Evolutionary conservation across 225 moss, liverwort and hornwort genomes (phyloP).

Genomic region (Bryoerythrophyllum caledonicum): DNA sequence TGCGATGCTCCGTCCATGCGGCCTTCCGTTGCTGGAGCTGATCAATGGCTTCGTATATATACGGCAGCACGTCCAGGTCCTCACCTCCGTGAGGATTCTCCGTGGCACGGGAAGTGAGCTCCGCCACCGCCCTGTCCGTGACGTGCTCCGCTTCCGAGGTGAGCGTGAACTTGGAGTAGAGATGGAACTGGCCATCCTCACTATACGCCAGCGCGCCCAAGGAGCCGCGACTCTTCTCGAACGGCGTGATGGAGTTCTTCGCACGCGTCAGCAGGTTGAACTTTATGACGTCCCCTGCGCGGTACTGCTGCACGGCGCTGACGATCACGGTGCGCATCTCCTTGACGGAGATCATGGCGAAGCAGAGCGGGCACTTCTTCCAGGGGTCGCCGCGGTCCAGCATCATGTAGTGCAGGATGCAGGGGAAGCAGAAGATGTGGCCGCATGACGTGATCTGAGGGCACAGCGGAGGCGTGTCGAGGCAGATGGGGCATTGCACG

Average conservation of each 20-base stretch:
- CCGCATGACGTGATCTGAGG: constrained; percentile 98
- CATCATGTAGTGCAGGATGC: constrained; percentile 85
- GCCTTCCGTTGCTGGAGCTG: constrained; percentile 78
- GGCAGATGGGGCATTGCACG: constrained; percentile 93
- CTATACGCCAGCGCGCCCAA: constrained; percentile 80
- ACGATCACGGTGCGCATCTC: constrained; percentile 90
- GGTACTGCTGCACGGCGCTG: constrained; percentile 66
- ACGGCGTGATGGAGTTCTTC: constrained; percentile 87
- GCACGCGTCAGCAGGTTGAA: constrained; percentile 83
- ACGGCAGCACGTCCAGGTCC: constrained; percentile 80
- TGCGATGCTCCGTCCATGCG: constrained; percentile 84
- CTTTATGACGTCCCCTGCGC: constrained; percentile 59
- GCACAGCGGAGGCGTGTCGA: constrained; percentile 82
- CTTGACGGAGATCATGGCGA: constrained; percentile 89
- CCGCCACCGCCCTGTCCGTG: constrained; percentile 64
- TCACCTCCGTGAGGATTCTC: constrained; percentile 69
- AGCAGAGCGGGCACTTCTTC: constrained; percentile 99
- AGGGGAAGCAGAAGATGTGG: constrained; percentile 95
- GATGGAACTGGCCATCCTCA: constrained; percentile 81
- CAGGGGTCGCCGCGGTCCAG: constrained; percentile 74
- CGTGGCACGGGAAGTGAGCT: constrained; percentile 49
- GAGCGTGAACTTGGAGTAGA: constrained; percentile 91
- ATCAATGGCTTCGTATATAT: constrained; percentile 74
- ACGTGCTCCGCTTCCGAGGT: constrained; percentile 80
- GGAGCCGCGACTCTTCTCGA: constrained; percentile 66